phyloP scores from a whole-genome alignment of 805 yeast genomes.

The Komagataella ulmi region DNA sequence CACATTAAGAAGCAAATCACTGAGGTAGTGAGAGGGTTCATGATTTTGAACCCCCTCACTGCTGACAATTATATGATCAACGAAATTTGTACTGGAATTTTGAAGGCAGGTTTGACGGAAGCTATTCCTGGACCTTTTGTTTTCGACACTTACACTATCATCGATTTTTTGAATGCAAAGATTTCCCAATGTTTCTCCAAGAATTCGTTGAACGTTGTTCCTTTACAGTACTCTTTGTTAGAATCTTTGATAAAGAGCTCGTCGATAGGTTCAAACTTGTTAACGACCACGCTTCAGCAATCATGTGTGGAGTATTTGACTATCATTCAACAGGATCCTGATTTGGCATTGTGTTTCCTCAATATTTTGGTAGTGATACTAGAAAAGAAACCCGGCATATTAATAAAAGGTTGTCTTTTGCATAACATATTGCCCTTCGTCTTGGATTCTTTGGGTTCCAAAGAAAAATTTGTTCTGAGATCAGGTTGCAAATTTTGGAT shows the following conservation, averaged over 20 bases:
- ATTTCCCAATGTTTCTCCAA: conserved; percentile 12
- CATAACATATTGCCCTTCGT: conserved; percentile 18
- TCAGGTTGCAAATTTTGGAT: conserved; percentile 45
- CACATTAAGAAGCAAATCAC: conserved; percentile 28
- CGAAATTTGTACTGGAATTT: conserved; percentile 49
- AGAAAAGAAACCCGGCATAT: conserved; percentile 33
- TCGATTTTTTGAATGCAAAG: conserved; percentile 25
- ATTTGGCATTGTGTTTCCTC: conserved; percentile 36
- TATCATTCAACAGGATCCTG: conserved; percentile 39
- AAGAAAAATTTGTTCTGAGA: conserved; percentile 44
- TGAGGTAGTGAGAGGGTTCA: conserved; percentile 24
- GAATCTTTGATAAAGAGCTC: conserved; percentile 27
- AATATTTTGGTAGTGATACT: conserved; percentile 37
- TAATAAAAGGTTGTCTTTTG: conserved; percentile 17
- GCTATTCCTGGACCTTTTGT: conserved; percentile 54
- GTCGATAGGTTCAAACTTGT: conserved; percentile 15
- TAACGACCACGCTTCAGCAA: conserved; percentile 22
- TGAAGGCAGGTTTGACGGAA: conserved; percentile 56
- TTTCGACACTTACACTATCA: conserved; percentile 25
- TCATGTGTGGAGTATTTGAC: conserved; percentile 23
- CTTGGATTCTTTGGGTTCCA: conserved; percentile 24
- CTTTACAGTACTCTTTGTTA: conserved; percentile 29
- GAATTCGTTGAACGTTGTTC: conserved; percentile 20
- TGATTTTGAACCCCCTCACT: conserved; percentile 23
- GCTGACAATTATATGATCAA: conserved; percentile 34